phyloP scores from a whole-genome alignment of 768 basidiomycete genomes.

The Pisolithus microcarpus region DNA sequence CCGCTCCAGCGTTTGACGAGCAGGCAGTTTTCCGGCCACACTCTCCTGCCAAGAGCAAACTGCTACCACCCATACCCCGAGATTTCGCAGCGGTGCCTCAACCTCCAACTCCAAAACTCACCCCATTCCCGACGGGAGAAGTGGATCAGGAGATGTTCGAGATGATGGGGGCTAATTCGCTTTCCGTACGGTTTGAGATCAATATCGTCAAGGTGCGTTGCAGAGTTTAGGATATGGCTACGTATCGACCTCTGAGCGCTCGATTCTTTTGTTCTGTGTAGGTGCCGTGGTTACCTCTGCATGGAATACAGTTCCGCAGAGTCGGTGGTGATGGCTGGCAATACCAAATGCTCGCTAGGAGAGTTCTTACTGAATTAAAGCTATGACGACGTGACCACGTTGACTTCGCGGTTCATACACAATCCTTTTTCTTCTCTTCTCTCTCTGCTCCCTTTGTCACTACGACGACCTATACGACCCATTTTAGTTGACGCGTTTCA shows the following conservation, averaged over 20 bases:
- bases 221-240: too few relatives aligned
- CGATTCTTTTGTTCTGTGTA: conserved; percentile 22
- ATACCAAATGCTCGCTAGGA: conserved; percentile 90
- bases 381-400: conserved; percentile 42
- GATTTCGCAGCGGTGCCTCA: conserved; percentile 43
- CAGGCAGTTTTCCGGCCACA: conserved; percentile 36
- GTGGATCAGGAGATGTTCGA: conserved; percentile 67
- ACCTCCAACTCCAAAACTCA: conserved; percentile 32
- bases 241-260: not conserved
- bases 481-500: too few relatives aligned
- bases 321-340: conserved; percentile 92
- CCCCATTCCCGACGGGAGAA: conserved; percentile 58
- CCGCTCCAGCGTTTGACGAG: conserved; percentile 17
- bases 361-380: conserved; percentile 83
- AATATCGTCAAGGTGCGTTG: conserved; percentile 84
- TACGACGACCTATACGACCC: not conserved
- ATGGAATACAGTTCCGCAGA: conserved; percentile 93
- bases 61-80: conserved; percentile 74
- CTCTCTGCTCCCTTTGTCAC: not conserved
- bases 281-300: conserved; percentile 90
- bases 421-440: not conserved
- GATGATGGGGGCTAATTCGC: conserved; percentile 61
- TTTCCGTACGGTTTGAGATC: conserved; percentile 94
- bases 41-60: conserved; percentile 54
- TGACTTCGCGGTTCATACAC: too few relatives aligned